Conservation (phyloP, 2,329 filamentous ascomycete genomes). For the Atkinsonella hypoxylon region DNA sequence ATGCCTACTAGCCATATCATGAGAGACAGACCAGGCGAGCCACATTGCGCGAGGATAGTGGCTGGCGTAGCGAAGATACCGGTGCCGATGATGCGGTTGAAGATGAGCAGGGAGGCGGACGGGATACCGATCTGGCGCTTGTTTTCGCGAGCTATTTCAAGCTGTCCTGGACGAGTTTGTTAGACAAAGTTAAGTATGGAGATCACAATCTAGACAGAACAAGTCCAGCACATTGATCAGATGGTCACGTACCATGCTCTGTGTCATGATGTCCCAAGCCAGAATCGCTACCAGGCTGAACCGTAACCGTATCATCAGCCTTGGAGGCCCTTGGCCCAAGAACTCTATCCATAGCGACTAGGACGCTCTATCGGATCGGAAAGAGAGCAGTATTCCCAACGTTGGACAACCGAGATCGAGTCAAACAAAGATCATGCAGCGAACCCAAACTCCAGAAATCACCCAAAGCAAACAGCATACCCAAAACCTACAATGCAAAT, state of each 20-base stretch:
- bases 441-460: neutral
- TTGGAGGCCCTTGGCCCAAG: neutral
- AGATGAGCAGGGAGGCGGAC: constrained; percentile 46
- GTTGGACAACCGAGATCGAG: too few relatives aligned
- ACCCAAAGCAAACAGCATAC: neutral
- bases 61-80: constrained; percentile 55
- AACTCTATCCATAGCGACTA: neutral
- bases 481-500: too few relatives aligned
- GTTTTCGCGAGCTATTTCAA: constrained; percentile 30
- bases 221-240: neutral
- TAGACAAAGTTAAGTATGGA: neutral
- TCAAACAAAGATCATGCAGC: too few relatives aligned
- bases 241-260: constrained; percentile 6
- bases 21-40: constrained; percentile 49
- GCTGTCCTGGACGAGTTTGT: constrained; percentile 13
- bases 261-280: constrained; percentile 4
- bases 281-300: constrained; percentile 3
- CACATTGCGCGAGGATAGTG: constrained; percentile 42
- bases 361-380: neutral
- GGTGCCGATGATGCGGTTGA: constrained; percentile 55
- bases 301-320: constrained; percentile 6
- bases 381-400: neutral
- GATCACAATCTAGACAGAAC: neutral
- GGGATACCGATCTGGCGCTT: constrained; percentile 44
- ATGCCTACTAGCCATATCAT: constrained; percentile 53